These are phyloP conservation scores for Pseudonitzschia delicatissima DNA, from an alignment of 108 stramenopile species.

Conservation along the genomic window DNA sequence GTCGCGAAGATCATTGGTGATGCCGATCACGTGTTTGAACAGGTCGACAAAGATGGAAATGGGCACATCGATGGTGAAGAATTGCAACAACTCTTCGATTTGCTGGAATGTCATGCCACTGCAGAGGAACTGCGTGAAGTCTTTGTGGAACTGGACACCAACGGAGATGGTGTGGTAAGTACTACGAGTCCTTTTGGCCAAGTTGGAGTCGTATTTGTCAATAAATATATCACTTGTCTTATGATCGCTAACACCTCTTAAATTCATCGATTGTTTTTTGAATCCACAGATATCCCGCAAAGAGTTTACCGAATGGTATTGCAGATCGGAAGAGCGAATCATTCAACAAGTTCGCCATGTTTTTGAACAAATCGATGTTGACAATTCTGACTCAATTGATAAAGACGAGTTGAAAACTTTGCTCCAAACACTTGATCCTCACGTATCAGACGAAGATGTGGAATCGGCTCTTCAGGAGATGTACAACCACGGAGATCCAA, in stretches of 20 bases:
- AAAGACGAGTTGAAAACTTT: conserved; percentile 56
- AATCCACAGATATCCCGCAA: conserved; percentile 44
- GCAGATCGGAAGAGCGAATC: conserved; percentile 59
- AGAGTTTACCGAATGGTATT: conserved; percentile 78
- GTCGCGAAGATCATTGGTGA: conserved; percentile 74
- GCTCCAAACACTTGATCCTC: conserved; percentile 51
- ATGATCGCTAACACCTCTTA: background rate
- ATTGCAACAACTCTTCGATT: conserved; percentile 55
- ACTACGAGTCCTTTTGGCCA: too few relatives aligned
- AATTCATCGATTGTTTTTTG: background rate
- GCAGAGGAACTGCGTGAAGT: conserved; percentile 50
- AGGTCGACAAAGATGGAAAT: conserved; percentile 64
- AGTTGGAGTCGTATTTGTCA: too few relatives aligned
- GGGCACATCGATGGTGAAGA: conserved; percentile 66
- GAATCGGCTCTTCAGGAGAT: conserved; percentile 54
- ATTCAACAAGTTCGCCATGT: conserved; percentile 42
- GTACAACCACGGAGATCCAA: conserved; percentile 53
- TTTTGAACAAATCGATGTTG: conserved; percentile 68
- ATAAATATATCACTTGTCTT: background rate
- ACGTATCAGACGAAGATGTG: conserved; percentile 57
- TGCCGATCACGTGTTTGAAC: conserved; percentile 63
- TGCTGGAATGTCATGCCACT: conserved; percentile 48
- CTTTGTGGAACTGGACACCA: conserved; percentile 57
- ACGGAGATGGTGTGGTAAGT: conserved; percentile 65
- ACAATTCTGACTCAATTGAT: conserved; percentile 70